Percentiles rank a stretch among this genome's conserved stretches.
Conservation (phyloP, 2,329 filamentous ascomycete genomes). For the Incumbomyces delicatus region DNA sequence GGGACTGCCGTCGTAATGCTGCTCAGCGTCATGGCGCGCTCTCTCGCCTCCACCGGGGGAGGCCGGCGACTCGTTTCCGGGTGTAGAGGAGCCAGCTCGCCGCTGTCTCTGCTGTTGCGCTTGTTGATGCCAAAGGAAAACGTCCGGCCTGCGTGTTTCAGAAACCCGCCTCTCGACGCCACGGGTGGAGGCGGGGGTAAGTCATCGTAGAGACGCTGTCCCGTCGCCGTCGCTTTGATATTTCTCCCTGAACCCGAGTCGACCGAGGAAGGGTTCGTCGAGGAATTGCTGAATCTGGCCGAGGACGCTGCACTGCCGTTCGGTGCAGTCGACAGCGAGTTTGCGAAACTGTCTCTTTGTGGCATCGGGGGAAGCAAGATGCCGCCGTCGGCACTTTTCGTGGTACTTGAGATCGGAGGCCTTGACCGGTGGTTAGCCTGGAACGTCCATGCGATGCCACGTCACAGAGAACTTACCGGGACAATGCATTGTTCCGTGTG, state of each 20-base stretch:
- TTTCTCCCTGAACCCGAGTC: conserved; percentile 35
- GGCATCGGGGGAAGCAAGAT: too few relatives aligned
- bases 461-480: conserved; percentile 25
- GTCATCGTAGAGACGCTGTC: conserved; percentile 30
- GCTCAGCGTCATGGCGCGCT: conserved; percentile 41
- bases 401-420: too few relatives aligned
- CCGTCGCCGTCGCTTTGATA: conserved; percentile 26
- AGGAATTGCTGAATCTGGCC: conserved; percentile 45
- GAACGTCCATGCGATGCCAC: too few relatives aligned
- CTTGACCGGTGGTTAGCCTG: too few relatives aligned
- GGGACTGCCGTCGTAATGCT: conserved; percentile 43
- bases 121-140: conserved; percentile 43
- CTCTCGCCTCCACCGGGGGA: conserved; percentile 24
- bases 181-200: conserved; percentile 32
- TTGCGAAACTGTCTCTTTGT: conserved; percentile 17
- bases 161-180: conserved; percentile 27
- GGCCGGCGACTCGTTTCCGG: conserved; percentile 2
- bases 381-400: too few relatives aligned
- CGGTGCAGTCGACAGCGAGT: conserved; percentile 37
- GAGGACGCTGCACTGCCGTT: conserved; percentile 39
- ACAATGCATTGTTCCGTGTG: conserved; percentile 26
- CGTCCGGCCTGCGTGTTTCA: conserved; percentile 40
- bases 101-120: conserved; percentile 24
- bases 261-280: conserved; percentile 46
- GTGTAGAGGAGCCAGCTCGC: conserved; percentile 12